phyloP scores from a whole-genome alignment of 768 basidiomycete genomes.

The Krasilnikovozyma curviuscula region DNA sequence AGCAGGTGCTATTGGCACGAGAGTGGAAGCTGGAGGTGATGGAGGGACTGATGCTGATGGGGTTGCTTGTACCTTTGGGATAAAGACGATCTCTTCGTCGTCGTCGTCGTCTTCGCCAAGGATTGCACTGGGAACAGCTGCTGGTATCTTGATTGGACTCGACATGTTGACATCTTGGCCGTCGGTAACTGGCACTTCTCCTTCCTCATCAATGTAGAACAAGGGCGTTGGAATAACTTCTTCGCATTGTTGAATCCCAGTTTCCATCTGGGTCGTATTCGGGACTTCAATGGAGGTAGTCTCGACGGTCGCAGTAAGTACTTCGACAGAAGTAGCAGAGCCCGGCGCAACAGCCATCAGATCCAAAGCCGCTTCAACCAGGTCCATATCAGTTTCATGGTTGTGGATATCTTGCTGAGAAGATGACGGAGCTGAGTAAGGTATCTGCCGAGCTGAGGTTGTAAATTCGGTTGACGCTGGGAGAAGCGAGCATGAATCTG shows the following conservation, averaged over 20 bases:
- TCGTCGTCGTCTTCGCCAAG: conserved; percentile 2
- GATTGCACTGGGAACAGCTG: conserved; percentile 1
- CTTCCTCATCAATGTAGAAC: background rate
- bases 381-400: too few relatives aligned
- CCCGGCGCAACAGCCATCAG: conserved; percentile 6
- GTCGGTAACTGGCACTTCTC: background rate
- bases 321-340: too few relatives aligned
- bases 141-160: background rate
- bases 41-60: too few relatives aligned
- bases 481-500: background rate
- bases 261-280: too few relatives aligned
- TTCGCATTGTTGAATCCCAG: too few relatives aligned
- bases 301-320: too few relatives aligned
- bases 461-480: background rate
- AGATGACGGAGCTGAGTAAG: background rate
- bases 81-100: conserved; percentile 7
- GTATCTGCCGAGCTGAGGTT: background rate
- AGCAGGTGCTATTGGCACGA: too few relatives aligned
- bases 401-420: too few relatives aligned
- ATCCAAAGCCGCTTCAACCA: background rate
- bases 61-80: too few relatives aligned
- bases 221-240: background rate
- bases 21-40: too few relatives aligned
- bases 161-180: background rate
- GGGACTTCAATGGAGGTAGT: background rate